Base-by-base conservation (phyloP, 2,329 filamentous ascomycete genomes). In the Fusarium sp. region DNA sequence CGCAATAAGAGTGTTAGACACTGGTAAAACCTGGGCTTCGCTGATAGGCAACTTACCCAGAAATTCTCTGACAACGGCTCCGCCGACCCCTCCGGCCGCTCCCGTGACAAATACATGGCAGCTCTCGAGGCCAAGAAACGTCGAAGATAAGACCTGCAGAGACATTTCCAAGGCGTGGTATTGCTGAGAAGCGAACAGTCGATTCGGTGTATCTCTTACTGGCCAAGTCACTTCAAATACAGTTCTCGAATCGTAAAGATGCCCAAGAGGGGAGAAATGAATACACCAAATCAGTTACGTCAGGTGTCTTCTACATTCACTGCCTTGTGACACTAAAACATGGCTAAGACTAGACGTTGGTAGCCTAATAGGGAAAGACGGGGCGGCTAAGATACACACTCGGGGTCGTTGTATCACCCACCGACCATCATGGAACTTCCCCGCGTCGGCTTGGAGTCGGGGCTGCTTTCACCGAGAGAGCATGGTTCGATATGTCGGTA, bases 281-380 rank as follows among this genome's bases (percentile, higher is more conserved):
- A 9, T 6, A 36, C 12, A 22, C 13, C 9, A 1, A 2, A 3
- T 36, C 5, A 8, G 9, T 36, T 54, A 54, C n/a, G 32, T 38
- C 32, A 54, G 17, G 0, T 8, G 1, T 26, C 2, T 1, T 26
- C 13, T 36, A 38, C 3, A 38, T 1, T 7, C 32, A 53, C 50
- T 22, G 0, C n/a, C 30, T 4, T 24, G 8, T 24, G 0, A 0
- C 2, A 0, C 12, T 51, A 1, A 0, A 15, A 6, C 3, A 0
- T 4, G 18, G 3, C 2, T 2, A 6, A 22, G 5, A 0, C 3
- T 17, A 5, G 32, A 26, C 4, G 5, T 1, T 26, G 1, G n/a
- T 26, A 26, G 13, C 50, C 50, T 12, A 2, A 54, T 26, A 0
- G 2, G 50, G 50, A 26, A 54, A 38, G 50, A 22, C 30, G 50